Conservation (phyloP, 176 grass and related monocot species). For the Areca catechu region DNA sequence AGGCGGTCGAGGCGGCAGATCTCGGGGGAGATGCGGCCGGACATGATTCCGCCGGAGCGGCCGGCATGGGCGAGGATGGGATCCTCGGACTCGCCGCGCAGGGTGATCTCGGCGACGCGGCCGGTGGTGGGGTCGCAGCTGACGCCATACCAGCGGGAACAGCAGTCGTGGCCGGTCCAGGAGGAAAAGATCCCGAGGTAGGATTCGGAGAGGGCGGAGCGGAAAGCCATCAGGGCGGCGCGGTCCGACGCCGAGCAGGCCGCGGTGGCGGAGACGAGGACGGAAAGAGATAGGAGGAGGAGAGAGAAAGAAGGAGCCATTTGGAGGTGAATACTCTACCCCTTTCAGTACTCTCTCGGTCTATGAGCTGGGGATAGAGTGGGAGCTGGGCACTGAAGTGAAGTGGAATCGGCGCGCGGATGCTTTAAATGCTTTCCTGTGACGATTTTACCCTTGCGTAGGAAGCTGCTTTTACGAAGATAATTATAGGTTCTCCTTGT, state of each 20-base stretch:
- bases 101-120: slow-evolving; percentile 56
- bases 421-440: slow-evolving; percentile 8
- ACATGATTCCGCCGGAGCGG: slow-evolving; percentile 66
- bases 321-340: background rate
- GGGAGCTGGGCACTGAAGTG: background rate
- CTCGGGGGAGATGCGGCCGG: slow-evolving; percentile 69
- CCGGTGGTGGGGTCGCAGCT: slow-evolving; percentile 62
- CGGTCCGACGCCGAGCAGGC: slow-evolving; percentile 2
- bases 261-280: background rate
- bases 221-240: slow-evolving; percentile 3
- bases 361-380: background rate
- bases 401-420: background rate
- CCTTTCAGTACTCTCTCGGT: background rate
- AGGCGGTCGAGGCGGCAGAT: slow-evolving; percentile 65
- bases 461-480: too few species aligned
- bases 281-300: background rate
- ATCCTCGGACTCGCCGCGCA: slow-evolving; percentile 85
- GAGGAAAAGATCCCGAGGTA: slow-evolving; percentile 8
- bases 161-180: slow-evolving; percentile 44
- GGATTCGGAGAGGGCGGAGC: slow-evolving; percentile 1
- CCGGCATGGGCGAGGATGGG: slow-evolving; percentile 54
- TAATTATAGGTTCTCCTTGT: background rate
- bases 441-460: slow-evolving; percentile 22
- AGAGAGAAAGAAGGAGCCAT: background rate
- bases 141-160: slow-evolving; percentile 83